Percentiles rank a stretch among this genome's conserved stretches.
Evolutionary conservation across 257 asterid genomes (phyloP).

Genomic region (Petunia secreta): DNA sequence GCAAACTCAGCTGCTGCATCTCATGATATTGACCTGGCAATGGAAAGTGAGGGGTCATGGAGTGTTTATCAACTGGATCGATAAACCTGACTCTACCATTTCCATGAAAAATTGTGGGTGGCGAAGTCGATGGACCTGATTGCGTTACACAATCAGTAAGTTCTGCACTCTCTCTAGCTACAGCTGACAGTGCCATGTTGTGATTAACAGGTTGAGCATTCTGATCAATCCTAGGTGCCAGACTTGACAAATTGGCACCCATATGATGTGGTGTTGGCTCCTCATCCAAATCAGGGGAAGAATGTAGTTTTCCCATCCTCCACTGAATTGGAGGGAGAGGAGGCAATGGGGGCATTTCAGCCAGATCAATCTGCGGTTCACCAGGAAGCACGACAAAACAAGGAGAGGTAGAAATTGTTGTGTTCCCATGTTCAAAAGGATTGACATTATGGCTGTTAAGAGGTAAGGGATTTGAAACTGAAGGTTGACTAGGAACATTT

Average conservation of each 20-base stretch:
- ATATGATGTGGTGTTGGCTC: conserved; percentile 33
- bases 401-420: conserved; percentile 41
- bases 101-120: conserved; percentile 26
- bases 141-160: conserved; percentile 7
- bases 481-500: conserved; percentile 36
- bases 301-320: conserved; percentile 72
- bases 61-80: conserved; percentile 18
- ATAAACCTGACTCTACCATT: conserved; percentile 26
- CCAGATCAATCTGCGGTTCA: conserved; percentile 44
- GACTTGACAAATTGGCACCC: conserved; percentile 14
- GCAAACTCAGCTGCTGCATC: conserved; percentile 28
- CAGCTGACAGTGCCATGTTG: conserved; percentile 24
- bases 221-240: conserved; percentile 29
- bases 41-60: conserved; percentile 10
- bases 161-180: conserved; percentile 22
- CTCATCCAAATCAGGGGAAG: conserved; percentile 40
- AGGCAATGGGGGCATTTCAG: conserved; percentile 81
- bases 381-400: conserved; percentile 38
- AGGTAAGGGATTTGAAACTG: conserved; percentile 40
- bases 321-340: conserved; percentile 98
- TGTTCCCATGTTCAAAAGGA: conserved; percentile 39
- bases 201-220: conserved; percentile 33
- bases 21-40: conserved; percentile 34
- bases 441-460: conserved; percentile 33
- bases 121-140: conserved; percentile 29